Evolutionary conservation across 176 grass and related monocot species (phyloP), one percentile per base, ranked within the genome.

Genomic region (Avena eriantha): DNA sequence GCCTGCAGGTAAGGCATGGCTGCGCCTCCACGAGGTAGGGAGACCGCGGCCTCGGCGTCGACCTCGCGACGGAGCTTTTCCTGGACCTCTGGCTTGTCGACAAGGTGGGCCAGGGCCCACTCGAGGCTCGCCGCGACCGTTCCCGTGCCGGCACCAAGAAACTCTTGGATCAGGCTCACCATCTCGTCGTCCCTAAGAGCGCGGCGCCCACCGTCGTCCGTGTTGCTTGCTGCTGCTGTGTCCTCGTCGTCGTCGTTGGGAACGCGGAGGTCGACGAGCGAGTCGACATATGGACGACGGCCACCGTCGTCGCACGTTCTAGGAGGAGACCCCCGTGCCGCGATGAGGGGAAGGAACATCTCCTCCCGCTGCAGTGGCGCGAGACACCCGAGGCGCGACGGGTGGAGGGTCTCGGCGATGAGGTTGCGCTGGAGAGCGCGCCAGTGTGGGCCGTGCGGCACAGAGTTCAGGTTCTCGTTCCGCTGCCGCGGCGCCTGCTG

Each of bases 361-460:
- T 46, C 39, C 19, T 73, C 69, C 41, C 12, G 41, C 69, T 47
- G 69, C 41, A 73, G 69, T 0, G 69, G 69, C 41, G 0, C 41
- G 0, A 66, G 63, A 15, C 26, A 6, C 1, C 2, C 21, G 3
- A 73, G 21, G 41, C 69, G 69, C 41, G 41, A 47, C 21, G 69
- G 69, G 69, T 73, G 69, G 69, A 73, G 69, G 21, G 69, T 73
- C 41, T 73, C 21, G n/a, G 69, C 69, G 9, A 41, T 73, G 21
- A 73, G n/a, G 69, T 47, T 73, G 69, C 69, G 13, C 0, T 41
- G 69, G 69, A 73, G 69, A 7, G 69, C 41, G n/a, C n/a, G 69
- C 69, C 41, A 73, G 69, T 47, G 69, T 41, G n/a, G 5, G 11
- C 69, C 41, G 10, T 73, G 19, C 4, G 21, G 10, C 69, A 23